Percentiles rank a stretch among this genome's conserved stretches.
These are phyloP conservation scores for Fusarium pseudocircinatum DNA, from an alignment of 2,329 filamentous ascomycete species.

Conservation along the genomic window DNA sequence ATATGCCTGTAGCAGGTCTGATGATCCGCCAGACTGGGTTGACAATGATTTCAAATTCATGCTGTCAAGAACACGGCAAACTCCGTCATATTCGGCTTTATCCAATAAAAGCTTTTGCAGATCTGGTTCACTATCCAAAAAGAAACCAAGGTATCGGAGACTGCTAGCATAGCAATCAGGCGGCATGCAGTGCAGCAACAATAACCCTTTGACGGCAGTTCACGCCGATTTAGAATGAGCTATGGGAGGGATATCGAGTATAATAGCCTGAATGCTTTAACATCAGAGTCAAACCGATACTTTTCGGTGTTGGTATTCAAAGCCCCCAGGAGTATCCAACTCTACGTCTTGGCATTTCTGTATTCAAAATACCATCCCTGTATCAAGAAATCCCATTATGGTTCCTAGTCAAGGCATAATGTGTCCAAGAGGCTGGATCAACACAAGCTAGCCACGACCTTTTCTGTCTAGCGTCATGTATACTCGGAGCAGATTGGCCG, in stretches of 20 bases:
- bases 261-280: rapidly evolving
- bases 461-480: not conserved
- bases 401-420: not conserved
- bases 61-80: not conserved
- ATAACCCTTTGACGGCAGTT: rapidly evolving
- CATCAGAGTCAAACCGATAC: not conserved
- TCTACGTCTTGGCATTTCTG: too few species aligned
- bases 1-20: not conserved
- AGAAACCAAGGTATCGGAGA: not conserved
- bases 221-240: too few species aligned
- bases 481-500: not conserved
- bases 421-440: not conserved
- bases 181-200: rapidly evolving
- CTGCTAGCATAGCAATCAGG: too few species aligned
- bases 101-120: not conserved
- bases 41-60: not conserved
- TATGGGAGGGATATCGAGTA: not conserved
- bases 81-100: too few species aligned
- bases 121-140: too few species aligned
- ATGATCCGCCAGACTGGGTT: not conserved
- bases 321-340: rapidly evolving
- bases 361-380: not conserved
- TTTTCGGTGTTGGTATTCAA: not conserved
- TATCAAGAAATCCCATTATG: not conserved
- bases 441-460: not conserved